A percentile compares a stretch with the other conserved stretches of the same genome.
These are phyloP conservation scores for Trichoderma sp. DNA, from an alignment of 2,329 filamentous ascomycete genomes.

Conservation along the genomic window DNA sequence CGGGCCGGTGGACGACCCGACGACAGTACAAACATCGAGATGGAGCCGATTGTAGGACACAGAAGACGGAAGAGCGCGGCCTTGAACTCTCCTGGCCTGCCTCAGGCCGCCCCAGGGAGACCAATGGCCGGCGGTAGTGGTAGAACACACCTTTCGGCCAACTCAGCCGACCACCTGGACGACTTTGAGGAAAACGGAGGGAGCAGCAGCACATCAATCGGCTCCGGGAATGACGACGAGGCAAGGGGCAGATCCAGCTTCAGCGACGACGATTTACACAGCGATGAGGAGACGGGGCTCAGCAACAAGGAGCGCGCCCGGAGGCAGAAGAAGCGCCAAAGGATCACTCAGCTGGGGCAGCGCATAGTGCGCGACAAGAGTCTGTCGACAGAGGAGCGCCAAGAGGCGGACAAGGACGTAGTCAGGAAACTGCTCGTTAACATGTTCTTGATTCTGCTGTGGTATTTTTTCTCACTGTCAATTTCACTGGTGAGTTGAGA, in stretches of 20 bases:
- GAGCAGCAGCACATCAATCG: conserved; percentile 35
- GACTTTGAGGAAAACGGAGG: conserved; percentile 50
- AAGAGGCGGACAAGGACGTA: conserved; percentile 75
- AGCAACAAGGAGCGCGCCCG: conserved; percentile 73
- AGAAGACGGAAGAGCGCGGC: conserved; percentile 61
- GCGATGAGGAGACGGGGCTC: conserved; percentile 89
- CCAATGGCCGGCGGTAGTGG: conserved; percentile 24
- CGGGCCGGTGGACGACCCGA: conserved; percentile 30
- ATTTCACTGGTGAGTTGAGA: conserved; percentile 79
- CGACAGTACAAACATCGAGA: conserved; percentile 54
- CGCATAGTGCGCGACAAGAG: conserved; percentile 64
- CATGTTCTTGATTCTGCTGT: conserved; percentile 77
- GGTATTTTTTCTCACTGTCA: conserved; percentile 89
- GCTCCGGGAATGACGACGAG: conserved; percentile 38
- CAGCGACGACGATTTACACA: conserved; percentile 73
- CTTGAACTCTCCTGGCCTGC: conserved; percentile 46
- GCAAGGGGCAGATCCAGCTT: conserved; percentile 59
- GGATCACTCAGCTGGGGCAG: conserved; percentile 71
- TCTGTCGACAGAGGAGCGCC: conserved; percentile 72
- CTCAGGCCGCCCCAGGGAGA: conserved; percentile 34
- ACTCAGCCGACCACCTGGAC: conserved; percentile 48
- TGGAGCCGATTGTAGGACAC: conserved; percentile 59
- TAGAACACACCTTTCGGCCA: conserved; percentile 33
- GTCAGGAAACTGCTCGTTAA: conserved; percentile 73
- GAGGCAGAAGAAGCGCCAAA: conserved; percentile 66